Evolutionary conservation across 345 rosid genomes (phyloP).

Genomic region (Aegle marmelos): DNA sequence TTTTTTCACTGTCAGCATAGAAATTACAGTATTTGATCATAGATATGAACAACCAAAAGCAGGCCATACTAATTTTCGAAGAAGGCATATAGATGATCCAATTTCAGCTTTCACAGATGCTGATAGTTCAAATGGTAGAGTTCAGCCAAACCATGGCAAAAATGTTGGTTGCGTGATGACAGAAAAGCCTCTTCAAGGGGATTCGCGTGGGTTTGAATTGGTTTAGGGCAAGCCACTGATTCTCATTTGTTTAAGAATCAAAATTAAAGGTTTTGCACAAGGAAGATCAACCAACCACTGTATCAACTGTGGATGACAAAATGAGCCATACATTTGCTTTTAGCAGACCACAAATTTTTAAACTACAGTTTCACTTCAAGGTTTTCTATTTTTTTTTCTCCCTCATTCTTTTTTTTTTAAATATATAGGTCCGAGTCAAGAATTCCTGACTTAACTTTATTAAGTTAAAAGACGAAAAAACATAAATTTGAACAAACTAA

Average conservation of each 20-base stretch:
- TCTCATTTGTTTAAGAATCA: too few species aligned
- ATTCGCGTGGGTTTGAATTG: too few species aligned
- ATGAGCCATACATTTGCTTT: not conserved
- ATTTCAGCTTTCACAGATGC: not conserved
- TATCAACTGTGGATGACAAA: not conserved
- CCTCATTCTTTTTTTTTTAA: too few species aligned
- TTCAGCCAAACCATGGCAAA: not conserved
- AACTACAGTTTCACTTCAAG: not conserved
- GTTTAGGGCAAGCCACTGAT: too few species aligned
- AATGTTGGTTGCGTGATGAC: not conserved
- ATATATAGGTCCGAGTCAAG: too few species aligned
- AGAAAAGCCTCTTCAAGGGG: not conserved
- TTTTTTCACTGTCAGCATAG: not conserved
- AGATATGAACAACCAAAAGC: not conserved
- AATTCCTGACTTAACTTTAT: too few species aligned
- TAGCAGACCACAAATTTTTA: not conserved
- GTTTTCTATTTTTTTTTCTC: not conserved
- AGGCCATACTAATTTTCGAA: not conserved
- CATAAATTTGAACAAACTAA: too few species aligned
- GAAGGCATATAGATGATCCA: not conserved
- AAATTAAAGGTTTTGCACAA: not conserved
- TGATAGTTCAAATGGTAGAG: not conserved
- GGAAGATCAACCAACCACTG: not conserved
- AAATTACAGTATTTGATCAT: not conserved
- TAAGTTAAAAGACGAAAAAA: too few species aligned